A percentile compares a stretch with the other conserved stretches of the same genome.
phyloP scores from a whole-genome alignment of 345 rosid species.

The Dimocarpus longan region DNA sequence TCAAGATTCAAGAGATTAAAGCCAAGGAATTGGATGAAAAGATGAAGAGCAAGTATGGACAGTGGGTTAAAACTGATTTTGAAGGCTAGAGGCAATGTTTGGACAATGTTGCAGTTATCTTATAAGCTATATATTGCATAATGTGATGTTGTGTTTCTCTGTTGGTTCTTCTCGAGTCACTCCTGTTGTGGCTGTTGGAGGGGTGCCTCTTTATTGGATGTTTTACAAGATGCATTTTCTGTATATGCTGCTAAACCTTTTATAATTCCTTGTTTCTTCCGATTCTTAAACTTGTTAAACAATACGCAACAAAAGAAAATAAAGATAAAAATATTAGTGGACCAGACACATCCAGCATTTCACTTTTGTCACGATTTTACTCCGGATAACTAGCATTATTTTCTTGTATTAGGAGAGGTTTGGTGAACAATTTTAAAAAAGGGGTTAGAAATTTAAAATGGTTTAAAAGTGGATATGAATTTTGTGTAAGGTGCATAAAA shows the following conservation, averaged over 20 bases:
- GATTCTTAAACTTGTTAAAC: too few relatives aligned
- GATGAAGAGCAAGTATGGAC: slow-evolving; percentile 47
- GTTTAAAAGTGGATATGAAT: too few relatives aligned
- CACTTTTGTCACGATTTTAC: too few relatives aligned
- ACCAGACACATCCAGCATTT: too few relatives aligned
- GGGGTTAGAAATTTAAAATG: too few relatives aligned
- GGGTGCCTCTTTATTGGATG: background rate
- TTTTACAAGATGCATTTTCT: background rate
- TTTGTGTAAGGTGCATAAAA: too few relatives aligned
- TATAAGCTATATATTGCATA: background rate
- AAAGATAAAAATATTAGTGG: too few relatives aligned
- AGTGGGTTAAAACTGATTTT: slow-evolving; percentile 60
- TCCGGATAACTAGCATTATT: too few relatives aligned
- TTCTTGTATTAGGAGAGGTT: too few relatives aligned
- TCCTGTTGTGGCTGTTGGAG: slow-evolving; percentile 30
- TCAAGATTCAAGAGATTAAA: slow-evolving; percentile 40
- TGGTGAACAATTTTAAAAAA: too few relatives aligned
- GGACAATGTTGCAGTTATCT: background rate
- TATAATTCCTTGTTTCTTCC: too few relatives aligned
- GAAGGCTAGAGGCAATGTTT: slow-evolving; percentile 36
- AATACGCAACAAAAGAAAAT: too few relatives aligned
- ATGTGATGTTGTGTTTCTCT: background rate
- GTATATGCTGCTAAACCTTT: background rate
- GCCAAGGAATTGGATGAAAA: slow-evolving; percentile 49
- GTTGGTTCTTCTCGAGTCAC: slow-evolving; percentile 33